Evolutionary conservation across 345 rosid species (phyloP), one percentile per base, ranked within the genome.

Genomic region (Mangifera indica): DNA sequence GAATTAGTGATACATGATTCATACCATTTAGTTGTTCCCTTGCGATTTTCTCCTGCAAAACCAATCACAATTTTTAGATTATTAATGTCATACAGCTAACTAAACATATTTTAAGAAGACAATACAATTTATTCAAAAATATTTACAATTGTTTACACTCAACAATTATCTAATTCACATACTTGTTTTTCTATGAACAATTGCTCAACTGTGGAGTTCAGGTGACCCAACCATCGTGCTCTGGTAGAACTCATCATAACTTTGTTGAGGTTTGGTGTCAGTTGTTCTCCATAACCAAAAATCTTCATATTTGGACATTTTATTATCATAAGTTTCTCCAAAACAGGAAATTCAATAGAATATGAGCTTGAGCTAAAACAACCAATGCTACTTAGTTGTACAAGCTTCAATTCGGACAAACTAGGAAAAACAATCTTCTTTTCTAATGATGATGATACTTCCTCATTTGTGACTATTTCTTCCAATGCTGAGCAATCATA

Each of bases 191-290:
- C n/a, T n/a, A n/a, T n/a, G 5, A 44, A 29, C 32, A 29, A 37
- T 61, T 22, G 3, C 15, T 61, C 22, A 6, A 61, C 25, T 7
- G 70, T 49, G 25, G 18, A 4, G 53, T 66, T 26, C 26, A 66
- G 42, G 42, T 51, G 14, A 49, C 70, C 58, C 25, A 10, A 26
- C 70, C 70, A 66, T 4, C 0, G 25, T 15, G 3, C 21, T 17
- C 3, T 1, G 0, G 5, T 8, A n/a, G n/a, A 15, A 7, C 13
- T 13, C 2, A 2, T 0, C 7, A 0, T 3, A 34, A 3, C 63
- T 15, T 5, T 59, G 7, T 59, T 29, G 18, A 64, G 56, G 42
- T 46, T 65, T 5, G 55, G 69, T 7, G 69, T 65, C 21, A 65
- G 6, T 48, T 46, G 22, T 6, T 24, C 37, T 65, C 56, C 69